Evolutionary conservation across 148 eudicot genomes (phyloP).

Genomic region (Rhododendron kiyosumense): DNA sequence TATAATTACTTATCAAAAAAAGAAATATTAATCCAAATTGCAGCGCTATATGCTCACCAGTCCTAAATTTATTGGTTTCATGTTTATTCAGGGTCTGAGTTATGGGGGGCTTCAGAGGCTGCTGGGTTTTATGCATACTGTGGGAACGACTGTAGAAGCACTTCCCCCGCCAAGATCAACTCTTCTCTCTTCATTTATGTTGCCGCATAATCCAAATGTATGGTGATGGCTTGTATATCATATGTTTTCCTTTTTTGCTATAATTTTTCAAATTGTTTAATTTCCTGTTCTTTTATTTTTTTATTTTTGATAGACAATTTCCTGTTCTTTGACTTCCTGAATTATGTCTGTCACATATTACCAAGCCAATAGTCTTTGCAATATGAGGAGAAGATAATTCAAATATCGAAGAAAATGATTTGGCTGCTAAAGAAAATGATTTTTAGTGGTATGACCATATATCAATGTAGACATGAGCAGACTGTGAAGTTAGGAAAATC

Average conservation of each 20-base stretch:
- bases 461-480: not conserved
- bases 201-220: conserved; percentile 60
- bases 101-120: conserved; percentile 70
- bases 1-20: too few relatives aligned
- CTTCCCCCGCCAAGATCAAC: conserved; percentile 74
- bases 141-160: conserved; percentile 59
- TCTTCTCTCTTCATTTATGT: conserved; percentile 52
- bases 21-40: not conserved
- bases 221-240: conserved; percentile 7
- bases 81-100: conserved; percentile 42
- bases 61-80: not conserved
- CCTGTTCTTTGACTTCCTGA: not conserved
- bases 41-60: not conserved
- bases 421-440: not conserved
- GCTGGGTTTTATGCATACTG: conserved; percentile 63
- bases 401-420: not conserved
- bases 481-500: not conserved
- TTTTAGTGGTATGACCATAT: not conserved
- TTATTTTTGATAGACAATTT: too few relatives aligned
- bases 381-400: not conserved
- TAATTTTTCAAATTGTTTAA: too few relatives aligned
- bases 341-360: too few relatives aligned
- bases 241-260: not conserved
- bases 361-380: not conserved
- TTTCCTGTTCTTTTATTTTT: too few relatives aligned